phyloP scores from a whole-genome alignment of 1,284 basidiomycete genomes.

The Trichosporon faecale region DNA sequence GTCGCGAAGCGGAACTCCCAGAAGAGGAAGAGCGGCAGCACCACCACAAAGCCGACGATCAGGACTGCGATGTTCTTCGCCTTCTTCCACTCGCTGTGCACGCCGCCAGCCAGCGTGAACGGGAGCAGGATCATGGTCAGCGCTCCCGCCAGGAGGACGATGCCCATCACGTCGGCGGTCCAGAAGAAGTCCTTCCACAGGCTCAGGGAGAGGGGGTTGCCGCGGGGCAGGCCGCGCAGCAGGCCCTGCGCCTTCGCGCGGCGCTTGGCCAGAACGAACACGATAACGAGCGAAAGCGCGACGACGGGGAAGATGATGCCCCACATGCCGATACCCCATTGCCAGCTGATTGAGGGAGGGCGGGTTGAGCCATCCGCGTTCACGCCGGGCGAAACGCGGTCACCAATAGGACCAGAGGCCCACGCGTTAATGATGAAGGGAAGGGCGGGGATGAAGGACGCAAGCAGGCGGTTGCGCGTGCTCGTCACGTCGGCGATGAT shows the following conservation, averaged over 20 bases:
- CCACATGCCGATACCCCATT: conserved; percentile 54
- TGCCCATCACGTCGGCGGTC: conserved; percentile 51
- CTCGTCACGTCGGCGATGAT: conserved; percentile 53
- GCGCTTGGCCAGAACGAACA: conserved; percentile 41
- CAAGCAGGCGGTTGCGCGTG: conserved; percentile 52
- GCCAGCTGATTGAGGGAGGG: conserved; percentile 41
- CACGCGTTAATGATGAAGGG: conserved; percentile 47
- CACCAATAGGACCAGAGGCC: conserved; percentile 26
- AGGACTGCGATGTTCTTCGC: conserved; percentile 49
- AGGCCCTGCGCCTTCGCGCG: conserved; percentile 27
- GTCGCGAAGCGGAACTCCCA: conserved; percentile 49
- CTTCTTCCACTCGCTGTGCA: conserved; percentile 34
- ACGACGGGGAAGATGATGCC: conserved; percentile 53
- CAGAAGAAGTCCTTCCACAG: conserved; percentile 50
- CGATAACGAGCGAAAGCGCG: conserved; percentile 42
- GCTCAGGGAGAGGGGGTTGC: conserved; percentile 24
- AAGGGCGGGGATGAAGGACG: conserved; percentile 52
- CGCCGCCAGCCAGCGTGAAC: conserved; percentile 48
- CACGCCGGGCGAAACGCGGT: neutral
- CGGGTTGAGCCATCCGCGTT: neutral
- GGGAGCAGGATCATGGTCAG: conserved; percentile 45
- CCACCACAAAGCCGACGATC: conserved; percentile 47
- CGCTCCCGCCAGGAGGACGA: conserved; percentile 36
- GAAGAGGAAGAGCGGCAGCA: conserved; percentile 46
- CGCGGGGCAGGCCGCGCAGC: conserved; percentile 38